Evolutionary conservation across 2,329 filamentous ascomycete genomes (phyloP).

Genomic region (Cucurbitaria berberidis): DNA sequence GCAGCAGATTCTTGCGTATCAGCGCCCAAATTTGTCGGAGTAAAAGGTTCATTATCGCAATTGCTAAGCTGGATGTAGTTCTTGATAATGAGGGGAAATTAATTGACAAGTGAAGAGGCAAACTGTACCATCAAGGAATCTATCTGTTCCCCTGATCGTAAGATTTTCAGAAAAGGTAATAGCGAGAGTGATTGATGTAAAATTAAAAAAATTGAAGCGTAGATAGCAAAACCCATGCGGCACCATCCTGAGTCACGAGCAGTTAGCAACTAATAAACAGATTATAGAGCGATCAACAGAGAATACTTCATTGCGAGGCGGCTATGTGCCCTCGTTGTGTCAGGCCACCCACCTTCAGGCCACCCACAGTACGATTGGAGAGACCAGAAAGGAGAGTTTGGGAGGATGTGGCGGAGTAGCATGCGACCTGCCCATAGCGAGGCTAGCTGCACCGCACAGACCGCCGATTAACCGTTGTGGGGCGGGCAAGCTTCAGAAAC

Average conservation of each 20-base stretch:
- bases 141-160: not conserved
- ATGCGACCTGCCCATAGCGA: not conserved
- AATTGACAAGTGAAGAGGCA: not conserved
- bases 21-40: slow-evolving; percentile 32
- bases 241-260: not conserved
- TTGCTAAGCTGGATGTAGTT: not conserved
- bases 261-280: too few relatives aligned
- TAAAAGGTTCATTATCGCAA: slow-evolving; percentile 20
- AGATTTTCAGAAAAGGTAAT: not conserved
- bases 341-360: not conserved
- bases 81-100: not conserved
- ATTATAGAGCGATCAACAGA: not conserved
- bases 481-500: too few relatives aligned
- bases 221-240: too few relatives aligned
- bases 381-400: not conserved
- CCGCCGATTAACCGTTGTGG: not conserved
- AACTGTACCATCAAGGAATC: not conserved
- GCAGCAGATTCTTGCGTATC: slow-evolving; percentile 35
- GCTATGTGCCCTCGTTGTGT: not conserved
- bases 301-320: not conserved
- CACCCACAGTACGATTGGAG: not conserved
- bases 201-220: too few relatives aligned
- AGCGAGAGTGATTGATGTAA: not conserved
- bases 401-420: not conserved
- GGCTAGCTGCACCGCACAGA: not conserved